Evolutionary conservation across 164 flowering plant species (phyloP).

Genomic region (Stephania yunnanensis): DNA sequence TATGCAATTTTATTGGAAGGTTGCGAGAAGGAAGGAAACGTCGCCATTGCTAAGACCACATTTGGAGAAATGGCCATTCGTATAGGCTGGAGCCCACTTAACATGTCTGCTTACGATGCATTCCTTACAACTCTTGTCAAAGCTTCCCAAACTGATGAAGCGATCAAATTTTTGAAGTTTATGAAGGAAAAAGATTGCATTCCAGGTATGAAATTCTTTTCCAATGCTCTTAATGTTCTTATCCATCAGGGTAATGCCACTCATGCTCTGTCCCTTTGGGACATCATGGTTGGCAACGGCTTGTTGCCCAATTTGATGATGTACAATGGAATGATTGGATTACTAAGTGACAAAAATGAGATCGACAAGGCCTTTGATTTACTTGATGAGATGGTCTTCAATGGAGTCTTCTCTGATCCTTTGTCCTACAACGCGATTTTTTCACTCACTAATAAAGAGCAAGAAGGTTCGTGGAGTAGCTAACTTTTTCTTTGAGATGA

Average conservation of each 20-base stretch:
- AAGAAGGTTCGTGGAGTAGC: constrained; percentile 44
- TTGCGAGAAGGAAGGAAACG: constrained; percentile 73
- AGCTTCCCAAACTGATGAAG: constrained; percentile 44
- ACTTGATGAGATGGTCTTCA: constrained; percentile 59
- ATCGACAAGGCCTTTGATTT: constrained; percentile 39
- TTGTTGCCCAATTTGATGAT: constrained; percentile 54
- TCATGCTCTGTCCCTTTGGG: constrained; percentile 53
- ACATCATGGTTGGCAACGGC: constrained; percentile 53
- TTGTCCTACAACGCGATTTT: constrained; percentile 66
- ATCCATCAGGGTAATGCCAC: constrained; percentile 38
- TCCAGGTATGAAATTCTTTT: constrained; percentile 77
- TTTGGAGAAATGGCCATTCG: constrained; percentile 78
- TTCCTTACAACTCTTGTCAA: constrained; percentile 54
- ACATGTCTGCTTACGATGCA: constrained; percentile 59
- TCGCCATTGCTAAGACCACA: constrained; percentile 46
- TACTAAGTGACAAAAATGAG: constrained; percentile 47
- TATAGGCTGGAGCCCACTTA: constrained; percentile 57
- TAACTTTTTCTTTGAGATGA: constrained; percentile 60
- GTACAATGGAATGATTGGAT: constrained; percentile 60
- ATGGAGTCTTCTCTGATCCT: constrained; percentile 72
- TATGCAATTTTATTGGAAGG: constrained; percentile 70
- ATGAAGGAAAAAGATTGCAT: constrained; percentile 60
- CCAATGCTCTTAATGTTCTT: constrained; percentile 60
- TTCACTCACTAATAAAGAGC: constrained; percentile 55
- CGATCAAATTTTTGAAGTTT: constrained; percentile 49